phyloP scores from a whole-genome alignment of 345 rosid genomes.

The Combretum micranthum region DNA sequence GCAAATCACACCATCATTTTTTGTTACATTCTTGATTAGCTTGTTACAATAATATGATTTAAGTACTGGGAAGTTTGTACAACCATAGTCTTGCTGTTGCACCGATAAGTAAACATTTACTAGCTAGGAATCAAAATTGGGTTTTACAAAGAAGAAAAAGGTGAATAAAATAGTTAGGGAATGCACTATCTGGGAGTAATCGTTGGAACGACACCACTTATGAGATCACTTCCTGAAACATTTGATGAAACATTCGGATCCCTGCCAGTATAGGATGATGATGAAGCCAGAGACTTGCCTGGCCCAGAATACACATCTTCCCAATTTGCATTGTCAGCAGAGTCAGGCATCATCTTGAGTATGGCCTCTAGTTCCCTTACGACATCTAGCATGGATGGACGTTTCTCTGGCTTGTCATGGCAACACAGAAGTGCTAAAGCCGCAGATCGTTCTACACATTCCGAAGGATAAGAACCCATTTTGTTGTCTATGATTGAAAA shows the following conservation, averaged over 20 bases:
- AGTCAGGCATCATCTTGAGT: conserved; percentile 41
- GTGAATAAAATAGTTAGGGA: too few relatives aligned
- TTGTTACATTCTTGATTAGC: too few relatives aligned
- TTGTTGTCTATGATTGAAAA: too few relatives aligned
- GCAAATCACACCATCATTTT: too few relatives aligned
- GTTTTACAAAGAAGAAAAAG: too few relatives aligned
- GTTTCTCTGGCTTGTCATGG: conserved; percentile 52
- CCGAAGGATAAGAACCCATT: conserved; percentile 77
- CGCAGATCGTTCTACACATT: conserved; percentile 48
- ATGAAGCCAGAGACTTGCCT: conserved; percentile 23
- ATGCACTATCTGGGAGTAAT: conserved; percentile 44
- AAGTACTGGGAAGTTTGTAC: too few relatives aligned
- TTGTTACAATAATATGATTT: too few relatives aligned
- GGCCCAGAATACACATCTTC: conserved; percentile 23
- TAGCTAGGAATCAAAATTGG: too few relatives aligned
- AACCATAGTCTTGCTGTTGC: too few relatives aligned
- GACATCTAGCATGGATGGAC: conserved; percentile 64
- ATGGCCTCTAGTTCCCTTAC: conserved; percentile 73
- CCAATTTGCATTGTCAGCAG: conserved; percentile 13
- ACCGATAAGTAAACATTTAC: too few relatives aligned
- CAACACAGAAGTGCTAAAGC: conserved; percentile 61
- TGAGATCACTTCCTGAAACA: conserved; percentile 59
- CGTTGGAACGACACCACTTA: conserved; percentile 50
- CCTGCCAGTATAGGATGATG: conserved; percentile 24
- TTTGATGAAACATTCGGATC: conserved; percentile 25